Base-by-base conservation (phyloP, 2,329 filamentous ascomycete genomes). In the Fusarium subtropicale region DNA sequence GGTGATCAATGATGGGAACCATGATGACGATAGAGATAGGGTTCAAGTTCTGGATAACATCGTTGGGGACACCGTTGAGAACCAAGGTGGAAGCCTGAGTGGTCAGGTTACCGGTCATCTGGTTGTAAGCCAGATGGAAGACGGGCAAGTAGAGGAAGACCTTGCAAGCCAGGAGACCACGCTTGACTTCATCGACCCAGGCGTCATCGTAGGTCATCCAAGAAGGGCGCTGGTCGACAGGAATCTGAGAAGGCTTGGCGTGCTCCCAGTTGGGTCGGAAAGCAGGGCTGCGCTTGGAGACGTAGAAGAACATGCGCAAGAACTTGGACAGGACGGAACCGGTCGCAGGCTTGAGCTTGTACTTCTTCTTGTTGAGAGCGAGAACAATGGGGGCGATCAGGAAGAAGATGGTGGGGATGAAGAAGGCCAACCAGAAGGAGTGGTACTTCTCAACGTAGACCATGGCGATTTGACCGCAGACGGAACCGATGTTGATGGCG, bases 161-260 rank as follows among this genome's bases (percentile, higher is more conserved):
- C 68, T 87, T 84, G 82, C 90, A 92, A 59, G 90, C 90, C 72
- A 86, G 83, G 59, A 92, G 82, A 65, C 91, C 91, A 79, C 91
- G 90, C 54, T 85, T 84, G 50, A 94, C 88, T 76, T 94, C 91
- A 76, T 93, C 91, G 34, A 95, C 92, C 91, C 92, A 95, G 54
- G 88, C 87, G 71, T 95, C 92, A 66, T 95, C 92, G 71, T 93
- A 94, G 0, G 89, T 91, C 90, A 94, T 94, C 91, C 91, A 94
- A 0, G 57, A 41, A 0, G 91, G 91, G 56, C 89, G 88, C 67
- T 83, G 76, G 2, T 77, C 78, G 38, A 84, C 80, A 12, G 85
- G 80, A 8, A 92, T 83, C 36, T 83, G 81, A 76, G 88, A 91
- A 5, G 91, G 91, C 80, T 92, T 92, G 63, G 88, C 88, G 6